phyloP scores from a whole-genome alignment of 768 basidiomycete genomes.

The Termitomyces eurrhizus region DNA sequence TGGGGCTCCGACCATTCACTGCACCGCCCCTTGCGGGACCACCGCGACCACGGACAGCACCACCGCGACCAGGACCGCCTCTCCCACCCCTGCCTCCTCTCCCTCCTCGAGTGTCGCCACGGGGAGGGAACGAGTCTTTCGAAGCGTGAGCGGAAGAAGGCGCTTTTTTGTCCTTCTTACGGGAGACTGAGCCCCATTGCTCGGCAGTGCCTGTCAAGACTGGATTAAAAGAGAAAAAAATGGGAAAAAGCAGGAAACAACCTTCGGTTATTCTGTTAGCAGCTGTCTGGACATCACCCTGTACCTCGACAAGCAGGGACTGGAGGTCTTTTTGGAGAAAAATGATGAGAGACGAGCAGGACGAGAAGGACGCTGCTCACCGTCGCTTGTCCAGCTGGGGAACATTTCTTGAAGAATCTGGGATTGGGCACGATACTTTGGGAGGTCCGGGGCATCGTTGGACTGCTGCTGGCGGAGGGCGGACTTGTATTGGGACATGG shows the following conservation, averaged over 20 bases:
- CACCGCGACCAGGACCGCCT: conserved; percentile 59
- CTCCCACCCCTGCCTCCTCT: conserved; percentile 56
- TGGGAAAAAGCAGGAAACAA: conserved; percentile 23
- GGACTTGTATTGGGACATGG: conserved; percentile 54
- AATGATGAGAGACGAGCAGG: conserved; percentile 24
- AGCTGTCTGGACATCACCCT: conserved; percentile 67
- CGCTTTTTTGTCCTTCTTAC: conserved; percentile 85
- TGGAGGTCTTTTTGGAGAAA: conserved; percentile 50
- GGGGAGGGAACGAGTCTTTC: conserved; percentile 47
- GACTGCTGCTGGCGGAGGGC: conserved; percentile 36
- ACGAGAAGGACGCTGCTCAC: conserved; percentile 29
- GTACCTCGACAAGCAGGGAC: conserved; percentile 61
- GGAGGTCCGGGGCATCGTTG: conserved; percentile 28
- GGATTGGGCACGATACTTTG: conserved; percentile 52
- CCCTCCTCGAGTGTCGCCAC: conserved; percentile 57
- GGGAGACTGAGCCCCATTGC: conserved; percentile 81
- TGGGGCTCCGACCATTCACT: conserved; percentile 36
- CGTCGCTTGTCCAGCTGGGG: conserved; percentile 66
- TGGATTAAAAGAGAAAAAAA: conserved; percentile 14
- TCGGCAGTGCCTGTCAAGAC: conserved; percentile 56
- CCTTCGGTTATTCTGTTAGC: conserved; percentile 77
- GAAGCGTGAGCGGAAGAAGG: conserved; percentile 37
- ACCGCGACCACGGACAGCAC: conserved; percentile 48
- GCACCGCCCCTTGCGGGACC: conserved; percentile 40
- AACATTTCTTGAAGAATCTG: conserved; percentile 69